phyloP scores from a whole-genome alignment of 2,329 filamentous ascomycete genomes.

The Colletotrichum somersetense region DNA sequence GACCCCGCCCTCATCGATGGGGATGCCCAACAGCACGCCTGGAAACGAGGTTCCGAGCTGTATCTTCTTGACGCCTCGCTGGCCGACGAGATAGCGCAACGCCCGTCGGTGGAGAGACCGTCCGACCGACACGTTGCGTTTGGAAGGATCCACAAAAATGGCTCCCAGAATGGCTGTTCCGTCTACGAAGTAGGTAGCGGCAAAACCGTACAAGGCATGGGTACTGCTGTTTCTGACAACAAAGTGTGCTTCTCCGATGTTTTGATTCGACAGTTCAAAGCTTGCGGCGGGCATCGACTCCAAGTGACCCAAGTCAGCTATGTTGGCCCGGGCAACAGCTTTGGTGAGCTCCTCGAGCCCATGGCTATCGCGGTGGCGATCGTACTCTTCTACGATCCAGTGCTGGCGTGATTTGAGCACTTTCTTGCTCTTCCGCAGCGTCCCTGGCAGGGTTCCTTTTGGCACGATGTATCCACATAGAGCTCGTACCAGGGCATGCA shows the following conservation, averaged over 20 bases:
- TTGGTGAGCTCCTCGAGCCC: conserved; percentile 82
- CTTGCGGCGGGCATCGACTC: conserved; percentile 77
- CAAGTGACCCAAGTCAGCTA: conserved; percentile 77
- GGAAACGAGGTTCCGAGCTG: conserved; percentile 87
- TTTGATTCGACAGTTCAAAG: conserved; percentile 79
- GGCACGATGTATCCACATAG: conserved; percentile 81
- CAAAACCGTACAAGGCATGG: conserved; percentile 90
- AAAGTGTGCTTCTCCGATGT: conserved; percentile 86
- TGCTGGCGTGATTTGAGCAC: conserved; percentile 90
- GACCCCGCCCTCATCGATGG: conserved; percentile 65
- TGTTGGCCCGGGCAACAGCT: conserved; percentile 74
- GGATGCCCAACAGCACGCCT: conserved; percentile 88
- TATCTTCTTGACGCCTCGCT: conserved; percentile 79
- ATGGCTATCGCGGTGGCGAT: conserved; percentile 79
- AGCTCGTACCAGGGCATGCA: conserved; percentile 85
- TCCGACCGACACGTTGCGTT: conserved; percentile 90
- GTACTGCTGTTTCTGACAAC: conserved; percentile 96
- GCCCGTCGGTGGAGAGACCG: conserved; percentile 90
- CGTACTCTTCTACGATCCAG: conserved; percentile 93
- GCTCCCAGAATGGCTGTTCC: conserved; percentile 82
- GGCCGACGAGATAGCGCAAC: conserved; percentile 78
- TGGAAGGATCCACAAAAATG: conserved; percentile 88
- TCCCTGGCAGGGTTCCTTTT: conserved; percentile 74
- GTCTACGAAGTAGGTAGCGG: conserved; percentile 85
- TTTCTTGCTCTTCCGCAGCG: conserved; percentile 88